Evolutionary conservation across 2,329 filamentous ascomycete genomes (phyloP).

Genomic region (Microdochium trichocladiopsis): DNA sequence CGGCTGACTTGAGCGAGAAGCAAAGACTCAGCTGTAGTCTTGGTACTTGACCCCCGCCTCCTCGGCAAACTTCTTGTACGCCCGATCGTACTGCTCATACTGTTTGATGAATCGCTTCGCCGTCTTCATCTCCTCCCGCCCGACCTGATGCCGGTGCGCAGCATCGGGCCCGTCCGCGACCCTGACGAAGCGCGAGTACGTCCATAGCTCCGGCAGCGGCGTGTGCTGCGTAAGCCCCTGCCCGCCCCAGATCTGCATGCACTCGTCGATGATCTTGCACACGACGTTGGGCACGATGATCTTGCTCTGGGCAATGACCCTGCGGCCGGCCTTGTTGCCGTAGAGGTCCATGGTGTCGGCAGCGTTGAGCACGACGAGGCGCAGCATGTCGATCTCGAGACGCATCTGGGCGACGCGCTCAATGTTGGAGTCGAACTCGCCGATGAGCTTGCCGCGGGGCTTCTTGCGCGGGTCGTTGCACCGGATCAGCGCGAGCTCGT

Average conservation of each 20-base stretch:
- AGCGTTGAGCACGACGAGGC: slow-evolving; percentile 30
- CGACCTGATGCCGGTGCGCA: slow-evolving; percentile 32
- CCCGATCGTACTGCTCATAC: slow-evolving; percentile 23
- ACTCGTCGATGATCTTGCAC: slow-evolving; percentile 30
- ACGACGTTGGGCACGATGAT: slow-evolving; percentile 30
- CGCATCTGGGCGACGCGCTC: slow-evolving; percentile 32
- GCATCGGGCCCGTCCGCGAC: slow-evolving; percentile 32
- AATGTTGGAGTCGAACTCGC: slow-evolving; percentile 31
- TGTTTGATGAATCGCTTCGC: slow-evolving; percentile 22
- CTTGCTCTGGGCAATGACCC: slow-evolving; percentile 29
- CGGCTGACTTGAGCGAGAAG: background rate
- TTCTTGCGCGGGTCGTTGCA: slow-evolving; percentile 27
- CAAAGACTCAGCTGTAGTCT: background rate
- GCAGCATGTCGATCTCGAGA: slow-evolving; percentile 29
- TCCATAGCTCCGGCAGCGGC: slow-evolving; percentile 31
- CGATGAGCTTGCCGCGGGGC: slow-evolving; percentile 29
- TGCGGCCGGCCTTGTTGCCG: slow-evolving; percentile 27
- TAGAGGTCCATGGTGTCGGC: slow-evolving; percentile 31
- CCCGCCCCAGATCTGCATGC: slow-evolving; percentile 33
- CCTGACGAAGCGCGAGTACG: slow-evolving; percentile 30
- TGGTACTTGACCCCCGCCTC: slow-evolving; percentile 17
- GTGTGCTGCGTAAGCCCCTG: slow-evolving; percentile 33
- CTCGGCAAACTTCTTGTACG: slow-evolving; percentile 23
- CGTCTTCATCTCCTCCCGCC: slow-evolving; percentile 31
- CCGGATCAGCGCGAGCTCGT: slow-evolving; percentile 28